Percentiles rank a stretch among this genome's conserved stretches.
Conservation (phyloP, 352 stramenopile species). For the Globisporangium echinulatum region DNA sequence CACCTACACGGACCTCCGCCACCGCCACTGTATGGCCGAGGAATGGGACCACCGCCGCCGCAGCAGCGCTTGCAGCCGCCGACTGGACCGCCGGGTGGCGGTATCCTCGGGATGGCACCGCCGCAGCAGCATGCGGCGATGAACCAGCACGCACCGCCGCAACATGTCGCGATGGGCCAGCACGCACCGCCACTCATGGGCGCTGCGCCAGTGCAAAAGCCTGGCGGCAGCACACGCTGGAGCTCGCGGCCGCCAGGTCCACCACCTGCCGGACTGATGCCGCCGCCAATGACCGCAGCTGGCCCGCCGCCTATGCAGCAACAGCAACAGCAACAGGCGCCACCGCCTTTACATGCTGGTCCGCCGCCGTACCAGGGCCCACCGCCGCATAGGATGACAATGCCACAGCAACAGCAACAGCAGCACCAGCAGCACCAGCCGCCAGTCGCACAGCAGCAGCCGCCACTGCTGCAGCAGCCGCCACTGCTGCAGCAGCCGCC, state of each 20-base stretch:
- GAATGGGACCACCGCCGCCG: conserved; percentile 15
- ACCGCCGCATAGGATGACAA: conserved; percentile 21
- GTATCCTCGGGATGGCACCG: conserved; percentile 14
- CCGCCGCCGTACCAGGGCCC: conserved; percentile 10
- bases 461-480: conserved; percentile 3
- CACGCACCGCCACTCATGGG: conserved; percentile 15
- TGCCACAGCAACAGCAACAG: conserved; percentile 14
- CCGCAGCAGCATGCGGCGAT: conserved; percentile 35
- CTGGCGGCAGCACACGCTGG: conserved; percentile 45
- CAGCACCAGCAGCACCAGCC: conserved; percentile 5
- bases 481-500: conserved; percentile 5
- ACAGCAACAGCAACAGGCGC: background rate
- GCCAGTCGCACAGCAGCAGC: conserved; percentile 11
- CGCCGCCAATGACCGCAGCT: conserved; percentile 1
- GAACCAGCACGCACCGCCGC: conserved; percentile 25
- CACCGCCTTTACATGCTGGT: background rate
- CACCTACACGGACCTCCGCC: conserved; percentile 10
- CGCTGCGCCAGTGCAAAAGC: conserved; percentile 27
- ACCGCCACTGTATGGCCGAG: conserved; percentile 9
- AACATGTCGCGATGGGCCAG: conserved; percentile 24
- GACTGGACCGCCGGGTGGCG: conserved; percentile 1
- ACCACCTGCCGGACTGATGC: conserved; percentile 22
- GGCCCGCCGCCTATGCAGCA: background rate
- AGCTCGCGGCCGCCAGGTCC: conserved; percentile 43
- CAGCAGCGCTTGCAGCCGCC: conserved; percentile 19